Evolutionary conservation across 352 stramenopile genomes (phyloP).

Genomic region (Phytophthora meadii): DNA sequence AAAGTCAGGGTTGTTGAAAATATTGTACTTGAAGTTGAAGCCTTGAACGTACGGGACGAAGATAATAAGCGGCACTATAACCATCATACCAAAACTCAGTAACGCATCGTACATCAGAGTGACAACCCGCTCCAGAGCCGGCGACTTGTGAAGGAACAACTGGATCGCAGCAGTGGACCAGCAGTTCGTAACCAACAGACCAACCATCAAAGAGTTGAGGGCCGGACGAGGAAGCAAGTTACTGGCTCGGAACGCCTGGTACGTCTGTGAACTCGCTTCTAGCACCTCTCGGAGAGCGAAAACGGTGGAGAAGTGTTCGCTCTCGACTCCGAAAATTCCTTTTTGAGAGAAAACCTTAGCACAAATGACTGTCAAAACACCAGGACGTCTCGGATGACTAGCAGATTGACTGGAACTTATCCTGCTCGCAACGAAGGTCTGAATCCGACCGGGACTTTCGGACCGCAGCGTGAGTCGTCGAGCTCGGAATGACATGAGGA

Average conservation of each 20-base stretch:
- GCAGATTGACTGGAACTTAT: background rate
- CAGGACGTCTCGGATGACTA: too few relatives aligned
- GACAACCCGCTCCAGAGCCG: constrained; percentile 12
- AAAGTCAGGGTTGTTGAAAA: constrained; percentile 12
- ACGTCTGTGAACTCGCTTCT: constrained; percentile 33
- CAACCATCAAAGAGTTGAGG: constrained; percentile 26
- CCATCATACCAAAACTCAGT: constrained; percentile 25
- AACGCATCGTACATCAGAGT: constrained; percentile 23
- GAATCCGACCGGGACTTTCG: background rate
- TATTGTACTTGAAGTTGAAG: constrained; percentile 18
- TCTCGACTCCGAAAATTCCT: constrained; percentile 34
- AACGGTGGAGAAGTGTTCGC: constrained; percentile 32
- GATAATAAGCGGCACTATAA: constrained; percentile 18
- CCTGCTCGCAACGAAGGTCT: background rate
- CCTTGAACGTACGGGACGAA: constrained; percentile 25
- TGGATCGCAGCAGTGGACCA: constrained; percentile 32
- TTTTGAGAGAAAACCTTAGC: constrained; percentile 16
- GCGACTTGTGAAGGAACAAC: constrained; percentile 17
- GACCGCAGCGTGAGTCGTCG: constrained; percentile 31
- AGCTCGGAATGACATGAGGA: constrained; percentile 26
- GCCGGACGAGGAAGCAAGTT: constrained; percentile 11
- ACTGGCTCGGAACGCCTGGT: constrained; percentile 36
- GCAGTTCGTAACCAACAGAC: constrained; percentile 27
- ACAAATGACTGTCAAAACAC: background rate
- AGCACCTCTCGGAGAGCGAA: constrained; percentile 28